phyloP scores from a whole-genome alignment of 2,329 filamentous ascomycete genomes.

The Anisogramma anomala region DNA sequence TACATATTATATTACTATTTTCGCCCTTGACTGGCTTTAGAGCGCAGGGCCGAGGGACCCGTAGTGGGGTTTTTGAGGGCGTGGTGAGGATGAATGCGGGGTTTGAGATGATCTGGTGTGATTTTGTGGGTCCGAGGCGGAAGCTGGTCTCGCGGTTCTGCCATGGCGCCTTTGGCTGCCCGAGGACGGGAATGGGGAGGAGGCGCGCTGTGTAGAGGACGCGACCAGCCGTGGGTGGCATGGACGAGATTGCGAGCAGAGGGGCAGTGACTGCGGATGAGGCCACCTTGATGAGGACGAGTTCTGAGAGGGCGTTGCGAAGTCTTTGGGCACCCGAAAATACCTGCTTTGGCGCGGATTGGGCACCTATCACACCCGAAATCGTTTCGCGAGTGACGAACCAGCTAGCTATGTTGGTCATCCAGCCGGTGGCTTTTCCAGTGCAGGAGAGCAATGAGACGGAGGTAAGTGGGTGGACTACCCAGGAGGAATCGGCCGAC shows the following conservation, averaged over 20 bases:
- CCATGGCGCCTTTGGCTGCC: conserved; percentile 32
- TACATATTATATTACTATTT: no score
- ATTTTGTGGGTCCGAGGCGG: conserved; percentile 33
- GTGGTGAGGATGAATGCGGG: conserved; percentile 40
- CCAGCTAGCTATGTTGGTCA: conserved; percentile 24
- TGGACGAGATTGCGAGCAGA: background rate
- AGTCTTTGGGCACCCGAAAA: conserved; percentile 16
- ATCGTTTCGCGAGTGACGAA: conserved; percentile 29
- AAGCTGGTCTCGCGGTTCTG: conserved; percentile 30
- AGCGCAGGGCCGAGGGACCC: conserved; percentile 28
- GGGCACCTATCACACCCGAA: conserved; percentile 29
- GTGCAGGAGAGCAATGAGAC: conserved; percentile 18
- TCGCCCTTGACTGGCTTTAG: conserved; percentile 39
- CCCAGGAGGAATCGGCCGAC: conserved; percentile 19
- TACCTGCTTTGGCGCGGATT: conserved; percentile 31
- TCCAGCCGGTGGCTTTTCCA: conserved; percentile 18
- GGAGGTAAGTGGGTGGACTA: conserved; percentile 30
- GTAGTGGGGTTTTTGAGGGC: conserved; percentile 37
- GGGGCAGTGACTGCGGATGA: conserved; percentile 16
- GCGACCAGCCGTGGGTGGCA: background rate
- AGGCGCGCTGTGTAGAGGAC: conserved; percentile 9
- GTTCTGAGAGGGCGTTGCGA: conserved; percentile 23
- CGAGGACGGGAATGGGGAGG: conserved; percentile 7
- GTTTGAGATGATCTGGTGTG: conserved; percentile 42
- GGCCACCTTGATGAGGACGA: conserved; percentile 23